Evolutionary conservation across 1,284 basidiomycete genomes (phyloP), one percentile per base, ranked within the genome.

Genomic region (Microbotryum saponariae): DNA sequence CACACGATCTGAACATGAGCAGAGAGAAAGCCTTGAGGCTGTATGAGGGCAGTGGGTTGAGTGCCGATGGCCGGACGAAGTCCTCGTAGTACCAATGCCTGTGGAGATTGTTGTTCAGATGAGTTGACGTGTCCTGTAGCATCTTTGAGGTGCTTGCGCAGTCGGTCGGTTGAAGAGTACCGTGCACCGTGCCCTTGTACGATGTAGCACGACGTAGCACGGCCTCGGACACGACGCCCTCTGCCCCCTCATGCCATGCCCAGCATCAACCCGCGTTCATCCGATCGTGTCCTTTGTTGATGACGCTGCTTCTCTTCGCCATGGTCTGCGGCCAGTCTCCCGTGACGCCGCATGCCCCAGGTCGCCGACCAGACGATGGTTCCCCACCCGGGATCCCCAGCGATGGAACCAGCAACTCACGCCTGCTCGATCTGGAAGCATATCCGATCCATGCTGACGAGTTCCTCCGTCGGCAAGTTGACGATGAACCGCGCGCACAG

Each of bases 51-150:
- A 97, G 62, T 2, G 88, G 86, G 70, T 96, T 91, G 74, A 88
- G 82, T 74, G 91, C 89, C 50, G 58, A 59, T 1, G 77, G 76
- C 21, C 94, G 87, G 65, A 98, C 85, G 72, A 97, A 98, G 77
- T 99, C 96, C 78, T 98, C 94, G 74, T 99, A 99, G 77, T 92
- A 99, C 96, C 96, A 99, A 76, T 99, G 94, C 21, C 92, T 96
- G 74, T 12, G n/a, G 4, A 18, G 12, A 23, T 31, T 29, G 47
- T 42, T 12, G 49, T 54, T 16, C 37, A n/a, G 20, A 18, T n/a
- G 31, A n/a, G 51, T 33, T 16, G 10, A 21, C 16, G 31, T 10
- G 51, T 18, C 14, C 27, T 31, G 16, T 4, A 42, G 12, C 37
- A 42, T 42, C 16, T 14, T 42, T 42, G 37, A 42, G 45, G 23